Base-by-base conservation (phyloP, 371 early-diverging fungal species). In the Apophysomyces sp. region DNA sequence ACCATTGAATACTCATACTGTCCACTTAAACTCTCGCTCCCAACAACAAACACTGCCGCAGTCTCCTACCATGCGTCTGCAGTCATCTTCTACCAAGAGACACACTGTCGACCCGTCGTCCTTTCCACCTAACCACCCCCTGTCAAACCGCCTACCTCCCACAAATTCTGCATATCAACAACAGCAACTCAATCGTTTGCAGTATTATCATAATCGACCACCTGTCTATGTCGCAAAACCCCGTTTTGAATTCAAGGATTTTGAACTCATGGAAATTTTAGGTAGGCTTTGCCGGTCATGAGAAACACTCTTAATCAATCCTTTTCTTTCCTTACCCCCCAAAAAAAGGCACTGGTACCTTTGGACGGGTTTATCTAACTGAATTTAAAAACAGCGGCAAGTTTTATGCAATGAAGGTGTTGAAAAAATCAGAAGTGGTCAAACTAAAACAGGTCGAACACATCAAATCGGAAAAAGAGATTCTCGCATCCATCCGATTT, bases 321-420 rank as follows among this genome's bases (percentile, higher is more conserved):
- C n/a, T n/a, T 36, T 21, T 18, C 2, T 18, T 18, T 44, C 9
- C n/a, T n/a, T n/a, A n/a, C n/a, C n/a, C n/a, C n/a, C n/a, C n/a
- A n/a, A n/a, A n/a, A n/a, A n/a, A n/a, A 90, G 98, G 97, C 24
- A 98, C 96, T 9, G 97, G 98, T 21, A 94, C 96, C 18, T 97
- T 96, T 80, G 97, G 97, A 13, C 81, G 96, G 39, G 98, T 98
- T 24, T 94, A 92, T 71, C 81, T 98, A 41, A 81, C 92, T 44
- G 85, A 86, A 69, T 89, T 83, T 61, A 77, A 74, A 63, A 61
- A 73, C 6, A 81, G 81, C n/a, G 81, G 81, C 61, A 84, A 88
- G 63, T 96, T 81, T 80, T 95, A 90, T 80, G 97, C 98, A 15
- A 92, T 96, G 94, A 98, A 98, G 74, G 93, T 94, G 44, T 72